phyloP scores from a whole-genome alignment of 2,329 filamentous ascomycete species.

The Ophiocordyceps camponoti-saundersi region DNA sequence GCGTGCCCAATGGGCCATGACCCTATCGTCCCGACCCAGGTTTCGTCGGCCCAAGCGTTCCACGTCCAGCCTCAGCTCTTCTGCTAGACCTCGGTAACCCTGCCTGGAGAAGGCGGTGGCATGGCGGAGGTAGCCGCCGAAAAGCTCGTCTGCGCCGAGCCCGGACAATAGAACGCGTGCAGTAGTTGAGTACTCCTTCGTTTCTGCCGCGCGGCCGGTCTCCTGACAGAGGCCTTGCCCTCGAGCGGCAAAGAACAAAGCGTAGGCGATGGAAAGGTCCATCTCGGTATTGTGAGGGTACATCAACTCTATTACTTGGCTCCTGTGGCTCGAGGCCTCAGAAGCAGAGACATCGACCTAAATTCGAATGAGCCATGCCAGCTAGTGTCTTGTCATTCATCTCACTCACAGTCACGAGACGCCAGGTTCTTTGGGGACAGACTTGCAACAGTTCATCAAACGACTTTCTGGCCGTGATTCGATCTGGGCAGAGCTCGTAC shows the following conservation, averaged over 20 bases:
- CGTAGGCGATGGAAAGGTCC: constrained; percentile 87
- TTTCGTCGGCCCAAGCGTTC: constrained; percentile 82
- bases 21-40: constrained; percentile 80
- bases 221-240: constrained; percentile 39
- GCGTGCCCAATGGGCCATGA: constrained; percentile 75
- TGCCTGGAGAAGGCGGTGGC: constrained; percentile 53
- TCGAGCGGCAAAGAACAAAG: constrained; percentile 86
- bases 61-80: constrained; percentile 77
- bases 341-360: constrained; percentile 67
- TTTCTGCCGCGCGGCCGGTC: constrained; percentile 7
- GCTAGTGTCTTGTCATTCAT: background rate
- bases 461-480: constrained; percentile 68
- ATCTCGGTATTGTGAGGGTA: constrained; percentile 94
- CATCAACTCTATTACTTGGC: constrained; percentile 59
- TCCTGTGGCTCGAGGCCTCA: constrained; percentile 53
- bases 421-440: constrained; percentile 60
- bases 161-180: constrained; percentile 81
- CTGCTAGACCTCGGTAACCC: constrained; percentile 55
- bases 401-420: constrained; percentile 52
- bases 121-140: constrained; percentile 83
- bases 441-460: constrained; percentile 53
- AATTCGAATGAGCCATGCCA: background rate
- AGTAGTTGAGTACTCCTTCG: constrained; percentile 40
- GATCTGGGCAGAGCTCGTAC: constrained; percentile 80
- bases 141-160: constrained; percentile 88